Conservation (phyloP, 257 asterid species). For the Paulownia fortunei region DNA sequence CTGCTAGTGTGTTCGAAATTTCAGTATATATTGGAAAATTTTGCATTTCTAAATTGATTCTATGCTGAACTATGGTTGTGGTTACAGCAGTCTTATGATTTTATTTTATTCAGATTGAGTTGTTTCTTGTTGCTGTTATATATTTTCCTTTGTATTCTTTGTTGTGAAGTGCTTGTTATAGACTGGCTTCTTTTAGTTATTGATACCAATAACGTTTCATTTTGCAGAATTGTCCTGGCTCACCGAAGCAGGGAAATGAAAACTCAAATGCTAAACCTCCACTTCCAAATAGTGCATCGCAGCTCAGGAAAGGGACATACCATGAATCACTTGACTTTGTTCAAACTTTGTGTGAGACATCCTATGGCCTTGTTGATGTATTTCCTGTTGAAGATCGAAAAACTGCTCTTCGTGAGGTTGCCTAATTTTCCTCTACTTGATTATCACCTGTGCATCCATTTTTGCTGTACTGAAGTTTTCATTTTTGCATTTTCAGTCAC, state of each 20-base stretch:
- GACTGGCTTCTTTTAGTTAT: conserved; percentile 23
- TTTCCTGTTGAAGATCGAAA: conserved; percentile 95
- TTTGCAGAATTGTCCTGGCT: conserved; percentile 79
- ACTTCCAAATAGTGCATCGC: conserved; percentile 84
- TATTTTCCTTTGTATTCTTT: neutral
- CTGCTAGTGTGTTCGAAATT: neutral
- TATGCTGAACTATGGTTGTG: neutral
- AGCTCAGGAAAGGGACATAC: conserved; percentile 89
- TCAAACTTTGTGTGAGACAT: conserved; percentile 87
- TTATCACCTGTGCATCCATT: conserved; percentile 29
- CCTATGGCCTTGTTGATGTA: conserved; percentile 93
- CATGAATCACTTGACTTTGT: conserved; percentile 97
- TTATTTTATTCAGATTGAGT: neutral
- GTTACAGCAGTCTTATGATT: conserved; percentile 15
- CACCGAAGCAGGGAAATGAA: conserved; percentile 73
- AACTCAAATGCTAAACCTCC: conserved; percentile 83
- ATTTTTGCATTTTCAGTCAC: conserved; percentile 67
- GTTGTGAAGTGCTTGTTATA: conserved; percentile 15
- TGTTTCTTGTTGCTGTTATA: conserved; percentile 16
- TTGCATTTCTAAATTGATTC: neutral
- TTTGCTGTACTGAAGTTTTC: conserved; percentile 38
- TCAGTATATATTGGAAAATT: neutral
- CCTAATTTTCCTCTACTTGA: conserved; percentile 24
- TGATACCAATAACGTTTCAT: conserved; percentile 35
- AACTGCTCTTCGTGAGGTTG: conserved; percentile 92